A percentile compares a stretch with the other conserved stretches of the same genome.
phyloP scores from a whole-genome alignment of 2,329 filamentous ascomycete genomes.

The Exophiala spinifera region DNA sequence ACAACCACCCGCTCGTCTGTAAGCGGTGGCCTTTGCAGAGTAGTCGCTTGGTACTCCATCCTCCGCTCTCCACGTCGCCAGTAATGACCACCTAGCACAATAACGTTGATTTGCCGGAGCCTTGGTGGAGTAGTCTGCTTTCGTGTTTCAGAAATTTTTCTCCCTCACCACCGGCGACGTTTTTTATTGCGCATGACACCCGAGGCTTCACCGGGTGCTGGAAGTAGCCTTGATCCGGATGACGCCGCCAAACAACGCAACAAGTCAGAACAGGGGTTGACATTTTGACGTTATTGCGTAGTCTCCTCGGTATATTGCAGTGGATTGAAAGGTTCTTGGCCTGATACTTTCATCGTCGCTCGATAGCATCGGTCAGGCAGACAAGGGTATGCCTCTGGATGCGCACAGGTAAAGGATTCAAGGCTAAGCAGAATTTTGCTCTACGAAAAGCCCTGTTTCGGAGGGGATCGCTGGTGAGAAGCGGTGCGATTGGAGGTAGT shows the following conservation, averaged over 20 bases:
- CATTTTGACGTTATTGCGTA: background rate
- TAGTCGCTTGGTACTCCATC: slow-evolving; percentile 9
- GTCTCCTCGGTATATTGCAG: no score
- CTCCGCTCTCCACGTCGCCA: slow-evolving; percentile 12
- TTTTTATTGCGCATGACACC: background rate
- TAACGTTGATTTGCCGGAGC: background rate
- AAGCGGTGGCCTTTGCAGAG: background rate
- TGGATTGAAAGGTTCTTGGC: no score
- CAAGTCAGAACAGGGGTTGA: background rate
- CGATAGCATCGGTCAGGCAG: background rate
- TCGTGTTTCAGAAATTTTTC: slow-evolving; percentile 10
- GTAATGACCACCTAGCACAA: background rate
- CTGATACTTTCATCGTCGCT: background rate
- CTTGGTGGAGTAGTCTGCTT: background rate
- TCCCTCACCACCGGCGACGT: background rate
- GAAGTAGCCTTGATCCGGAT: background rate
- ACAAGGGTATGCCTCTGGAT: background rate
- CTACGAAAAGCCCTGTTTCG: background rate
- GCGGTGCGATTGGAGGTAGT: background rate
- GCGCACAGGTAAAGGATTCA: background rate
- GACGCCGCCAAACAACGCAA: background rate
- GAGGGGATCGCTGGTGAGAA: background rate
- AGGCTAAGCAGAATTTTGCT: background rate
- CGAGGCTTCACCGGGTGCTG: background rate
- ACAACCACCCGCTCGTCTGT: slow-evolving; percentile 2